phyloP scores from a whole-genome alignment of 2,329 filamentous ascomycete genomes.

The Colletotrichum sp. region DNA sequence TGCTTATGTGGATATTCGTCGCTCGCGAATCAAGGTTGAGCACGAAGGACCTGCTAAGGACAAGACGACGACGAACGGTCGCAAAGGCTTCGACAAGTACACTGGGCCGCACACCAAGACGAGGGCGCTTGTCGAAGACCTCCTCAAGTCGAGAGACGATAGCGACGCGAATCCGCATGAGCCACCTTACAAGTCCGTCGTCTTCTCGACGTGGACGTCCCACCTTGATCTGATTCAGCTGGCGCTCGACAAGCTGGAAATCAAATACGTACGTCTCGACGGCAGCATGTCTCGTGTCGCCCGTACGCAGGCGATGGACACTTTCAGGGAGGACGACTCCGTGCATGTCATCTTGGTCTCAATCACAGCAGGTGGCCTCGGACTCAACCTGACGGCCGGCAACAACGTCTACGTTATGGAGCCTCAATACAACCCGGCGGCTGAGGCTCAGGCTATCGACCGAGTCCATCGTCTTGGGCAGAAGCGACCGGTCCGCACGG shows the following conservation, averaged over 20 bases:
- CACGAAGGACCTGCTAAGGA: conserved; percentile 56
- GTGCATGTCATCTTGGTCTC: conserved; percentile 88
- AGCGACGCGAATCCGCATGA: conserved; percentile 67
- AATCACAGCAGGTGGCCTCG: conserved; percentile 89
- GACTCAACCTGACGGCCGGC: conserved; percentile 86
- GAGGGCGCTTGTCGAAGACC: conserved; percentile 76
- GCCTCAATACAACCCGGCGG: conserved; percentile 95
- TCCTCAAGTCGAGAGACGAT: conserved; percentile 68
- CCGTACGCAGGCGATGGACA: conserved; percentile 76
- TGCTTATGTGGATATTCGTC: conserved; percentile 72
- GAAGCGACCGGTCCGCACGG: conserved; percentile 84
- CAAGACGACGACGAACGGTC: conserved; percentile 23
- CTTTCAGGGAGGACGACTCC: conserved; percentile 73
- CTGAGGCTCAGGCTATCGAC: conserved; percentile 92
- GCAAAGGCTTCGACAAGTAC: conserved; percentile 66
- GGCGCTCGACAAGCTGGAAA: conserved; percentile 71
- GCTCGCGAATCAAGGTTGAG: conserved; percentile 61
- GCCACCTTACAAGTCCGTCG: conserved; percentile 86
- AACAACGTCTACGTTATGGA: conserved; percentile 97
- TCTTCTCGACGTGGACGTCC: conserved; percentile 96
- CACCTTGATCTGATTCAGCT: conserved; percentile 92
- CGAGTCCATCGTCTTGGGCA: conserved; percentile 92
- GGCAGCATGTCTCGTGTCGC: conserved; percentile 82
- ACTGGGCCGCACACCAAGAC: conserved; percentile 93
- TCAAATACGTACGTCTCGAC: conserved; percentile 82